Conservation (phyloP, 2,329 filamentous ascomycete genomes). For the Hymenoscyphus fraxineus region DNA sequence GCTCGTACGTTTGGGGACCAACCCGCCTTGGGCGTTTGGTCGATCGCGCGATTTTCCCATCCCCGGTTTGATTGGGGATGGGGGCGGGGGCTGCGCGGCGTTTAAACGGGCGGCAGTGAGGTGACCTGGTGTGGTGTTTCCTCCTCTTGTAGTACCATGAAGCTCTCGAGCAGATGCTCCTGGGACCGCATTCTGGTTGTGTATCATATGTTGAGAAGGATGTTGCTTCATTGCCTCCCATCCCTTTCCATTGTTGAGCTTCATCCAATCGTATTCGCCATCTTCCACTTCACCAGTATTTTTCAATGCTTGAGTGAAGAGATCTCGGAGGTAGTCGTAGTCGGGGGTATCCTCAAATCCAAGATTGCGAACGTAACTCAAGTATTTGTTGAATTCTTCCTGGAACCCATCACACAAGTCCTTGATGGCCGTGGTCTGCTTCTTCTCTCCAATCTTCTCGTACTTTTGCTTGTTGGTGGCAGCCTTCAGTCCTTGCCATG, state of each 20-base stretch:
- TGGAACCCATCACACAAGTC: constrained; percentile 95
- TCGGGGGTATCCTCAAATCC: constrained; percentile 98
- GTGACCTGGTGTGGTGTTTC: constrained; percentile 52
- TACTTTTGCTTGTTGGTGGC: constrained; percentile 93
- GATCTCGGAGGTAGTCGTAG: constrained; percentile 94
- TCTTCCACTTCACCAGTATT: constrained; percentile 93
- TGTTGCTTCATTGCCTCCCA: constrained; percentile 79
- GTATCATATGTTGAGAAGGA: constrained; percentile 65
- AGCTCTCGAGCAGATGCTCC: constrained; percentile 83
- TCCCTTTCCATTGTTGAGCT: constrained; percentile 84
- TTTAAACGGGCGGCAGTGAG: constrained; percentile 88
- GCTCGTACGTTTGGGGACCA: constrained; percentile 73
- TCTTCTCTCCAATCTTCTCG: constrained; percentile 99
- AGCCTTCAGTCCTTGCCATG: constrained; percentile 71
- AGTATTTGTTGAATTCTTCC: constrained; percentile 95
- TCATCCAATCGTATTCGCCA: constrained; percentile 99
- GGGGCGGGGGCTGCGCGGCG: constrained; percentile 85
- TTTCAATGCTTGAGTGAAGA: constrained; percentile 95
- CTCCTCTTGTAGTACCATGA: constrained; percentile 67
- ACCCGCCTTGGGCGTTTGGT: constrained; percentile 73
- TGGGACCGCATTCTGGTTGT: constrained; percentile 73
- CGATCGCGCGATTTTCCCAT: constrained; percentile 69
- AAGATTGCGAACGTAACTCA: constrained; percentile 94
- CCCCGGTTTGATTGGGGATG: constrained; percentile 74
- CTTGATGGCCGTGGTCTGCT: constrained; percentile 95